Evolutionary conservation across 176 grass and related monocot genomes (phyloP).

Genomic region (Oryza nivara): DNA sequence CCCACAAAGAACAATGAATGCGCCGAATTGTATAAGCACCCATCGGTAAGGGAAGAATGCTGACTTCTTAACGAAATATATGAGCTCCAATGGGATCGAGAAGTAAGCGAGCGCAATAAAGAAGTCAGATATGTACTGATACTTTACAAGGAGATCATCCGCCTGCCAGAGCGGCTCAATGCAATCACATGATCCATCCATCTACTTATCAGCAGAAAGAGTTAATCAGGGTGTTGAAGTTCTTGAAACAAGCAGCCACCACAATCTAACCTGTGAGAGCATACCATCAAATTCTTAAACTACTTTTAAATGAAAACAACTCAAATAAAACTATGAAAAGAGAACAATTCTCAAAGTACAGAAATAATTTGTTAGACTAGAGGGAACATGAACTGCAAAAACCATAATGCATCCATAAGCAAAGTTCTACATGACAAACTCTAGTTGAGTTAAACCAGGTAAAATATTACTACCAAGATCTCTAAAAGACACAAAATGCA

Average conservation of each 20-base stretch:
- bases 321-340: constrained; percentile 7
- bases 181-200: constrained; percentile 81
- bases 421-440: neutral
- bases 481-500: neutral
- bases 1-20: constrained; percentile 89
- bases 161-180: constrained; percentile 77
- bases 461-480: neutral
- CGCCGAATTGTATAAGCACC: constrained; percentile 91
- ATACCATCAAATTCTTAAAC: neutral
- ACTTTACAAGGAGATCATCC: constrained; percentile 90
- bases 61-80: constrained; percentile 90
- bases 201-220: constrained; percentile 30
- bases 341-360: neutral
- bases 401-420: constrained; percentile 1
- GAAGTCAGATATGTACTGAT: constrained; percentile 95
- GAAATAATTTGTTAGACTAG: neutral
- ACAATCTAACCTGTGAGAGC: constrained; percentile 28
- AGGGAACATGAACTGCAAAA: neutral
- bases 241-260: constrained; percentile 31
- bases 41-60: constrained; percentile 77
- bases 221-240: constrained; percentile 4
- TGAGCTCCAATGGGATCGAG: constrained; percentile 91
- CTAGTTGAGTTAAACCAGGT: neutral
- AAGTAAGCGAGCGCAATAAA: constrained; percentile 88
- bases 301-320: neutral